Conservation (phyloP, 1,284 basidiomycete species). For the Pyrrhoderma noxium region DNA sequence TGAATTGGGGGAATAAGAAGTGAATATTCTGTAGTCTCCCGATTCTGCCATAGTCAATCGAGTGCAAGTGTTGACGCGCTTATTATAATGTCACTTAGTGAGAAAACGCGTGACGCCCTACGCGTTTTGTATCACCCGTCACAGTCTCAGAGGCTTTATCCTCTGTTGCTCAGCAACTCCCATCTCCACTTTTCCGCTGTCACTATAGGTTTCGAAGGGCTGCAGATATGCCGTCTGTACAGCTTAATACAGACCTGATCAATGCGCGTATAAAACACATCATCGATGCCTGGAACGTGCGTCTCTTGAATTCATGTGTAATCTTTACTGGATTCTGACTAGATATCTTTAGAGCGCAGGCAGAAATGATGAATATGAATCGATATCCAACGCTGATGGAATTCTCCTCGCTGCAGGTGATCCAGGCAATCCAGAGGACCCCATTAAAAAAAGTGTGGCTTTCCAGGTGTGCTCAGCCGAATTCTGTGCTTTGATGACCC, state of each 20-base stretch:
- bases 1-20: conserved; percentile 11
- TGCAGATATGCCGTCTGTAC: conserved; percentile 27
- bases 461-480: conserved; percentile 60
- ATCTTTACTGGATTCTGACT: conserved; percentile 14
- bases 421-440: conserved; percentile 75
- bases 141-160: not conserved
- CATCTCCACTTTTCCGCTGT: not conserved
- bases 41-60: conserved; percentile 1
- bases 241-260: conserved; percentile 48
- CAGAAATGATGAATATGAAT: conserved; percentile 63
- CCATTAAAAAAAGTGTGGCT: conserved; percentile 82
- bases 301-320: conserved; percentile 27
- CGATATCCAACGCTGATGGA: conserved; percentile 60
- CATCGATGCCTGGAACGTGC: conserved; percentile 69
- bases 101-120: not conserved
- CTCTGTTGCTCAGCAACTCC: not conserved
- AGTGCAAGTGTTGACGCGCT: not conserved
- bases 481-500: conserved; percentile 16
- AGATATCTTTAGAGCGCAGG: conserved; percentile 40
- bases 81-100: not conserved
- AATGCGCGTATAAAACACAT: conserved; percentile 60
- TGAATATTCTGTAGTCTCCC: conserved; percentile 11
- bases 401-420: conserved; percentile 80
- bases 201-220: not conserved
- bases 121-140: not conserved